phyloP scores from a whole-genome alignment of 225 moss, liverwort and hornwort species.

The Antitrichia curtipendula region DNA sequence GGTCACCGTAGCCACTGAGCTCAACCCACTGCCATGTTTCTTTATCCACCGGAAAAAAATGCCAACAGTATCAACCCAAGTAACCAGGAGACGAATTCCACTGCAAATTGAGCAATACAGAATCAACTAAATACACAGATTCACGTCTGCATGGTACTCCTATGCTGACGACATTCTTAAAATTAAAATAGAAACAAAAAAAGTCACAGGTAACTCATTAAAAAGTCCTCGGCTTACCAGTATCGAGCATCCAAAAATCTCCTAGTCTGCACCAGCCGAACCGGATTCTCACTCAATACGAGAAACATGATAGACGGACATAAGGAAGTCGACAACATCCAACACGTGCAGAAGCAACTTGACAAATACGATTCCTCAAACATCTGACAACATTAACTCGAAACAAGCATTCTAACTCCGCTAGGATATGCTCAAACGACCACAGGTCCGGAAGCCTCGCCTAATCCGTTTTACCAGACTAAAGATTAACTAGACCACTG shows the following conservation, averaged over 20 bases:
- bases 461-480: neutral
- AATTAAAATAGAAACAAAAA: neutral
- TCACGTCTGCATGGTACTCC: neutral
- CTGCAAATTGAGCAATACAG: neutral
- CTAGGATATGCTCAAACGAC: neutral
- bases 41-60: conserved; percentile 1
- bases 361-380: neutral
- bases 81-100: neutral
- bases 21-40: conserved; percentile 99
- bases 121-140: neutral
- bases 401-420: neutral
- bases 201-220: neutral
- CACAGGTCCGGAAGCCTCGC: neutral
- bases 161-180: neutral
- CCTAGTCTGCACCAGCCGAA: conserved; percentile 74
- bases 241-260: conserved; percentile 99
- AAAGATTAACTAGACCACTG: neutral
- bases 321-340: neutral
- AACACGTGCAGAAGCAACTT: neutral
- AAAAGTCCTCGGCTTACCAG: conserved; percentile 40
- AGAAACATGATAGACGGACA: conserved; percentile 10
- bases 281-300: conserved; percentile 16
- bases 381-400: neutral
- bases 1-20: conserved; percentile 82
- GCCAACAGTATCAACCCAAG: conserved; percentile 2